These are phyloP conservation scores for Salmacisia buchloeana DNA, from an alignment of 1,284 basidiomycete genomes.

Conservation along the genomic window DNA sequence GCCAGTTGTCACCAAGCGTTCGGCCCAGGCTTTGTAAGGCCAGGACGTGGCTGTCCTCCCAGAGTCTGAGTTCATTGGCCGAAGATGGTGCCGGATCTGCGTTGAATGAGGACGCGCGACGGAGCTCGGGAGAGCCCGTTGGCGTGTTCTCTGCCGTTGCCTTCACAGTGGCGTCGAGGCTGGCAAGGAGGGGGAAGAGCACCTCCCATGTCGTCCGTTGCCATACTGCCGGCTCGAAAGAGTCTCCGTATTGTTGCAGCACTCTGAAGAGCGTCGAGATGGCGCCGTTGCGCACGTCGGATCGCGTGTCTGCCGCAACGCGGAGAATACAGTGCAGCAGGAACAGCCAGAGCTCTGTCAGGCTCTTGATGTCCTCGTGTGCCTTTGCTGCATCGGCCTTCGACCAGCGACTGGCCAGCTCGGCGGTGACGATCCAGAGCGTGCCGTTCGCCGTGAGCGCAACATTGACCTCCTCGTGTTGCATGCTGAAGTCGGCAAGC, in stretches of 20 bases:
- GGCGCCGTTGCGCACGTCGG: slow-evolving; percentile 83
- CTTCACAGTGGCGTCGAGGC: slow-evolving; percentile 54
- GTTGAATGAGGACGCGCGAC: slow-evolving; percentile 55
- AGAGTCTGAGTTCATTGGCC: slow-evolving; percentile 61
- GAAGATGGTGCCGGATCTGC: slow-evolving; percentile 72
- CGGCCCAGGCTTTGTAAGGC: slow-evolving; percentile 77
- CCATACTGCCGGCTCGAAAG: slow-evolving; percentile 75
- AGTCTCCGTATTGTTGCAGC: slow-evolving; percentile 83
- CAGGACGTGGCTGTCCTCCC: slow-evolving; percentile 82
- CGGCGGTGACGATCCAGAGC: slow-evolving; percentile 47
- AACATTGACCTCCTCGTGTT: slow-evolving; percentile 84
- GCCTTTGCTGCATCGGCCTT: slow-evolving; percentile 15
- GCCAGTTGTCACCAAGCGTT: slow-evolving; percentile 73
- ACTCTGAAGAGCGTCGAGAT: slow-evolving; percentile 92
- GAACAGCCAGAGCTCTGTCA: slow-evolving; percentile 67
- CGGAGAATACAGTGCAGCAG: slow-evolving; percentile 75
- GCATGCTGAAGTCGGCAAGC: slow-evolving; percentile 80
- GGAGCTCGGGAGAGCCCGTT: slow-evolving; percentile 8
- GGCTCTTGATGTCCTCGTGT: slow-evolving; percentile 7
- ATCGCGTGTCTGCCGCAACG: slow-evolving; percentile 71
- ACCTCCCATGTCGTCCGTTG: slow-evolving; percentile 59
- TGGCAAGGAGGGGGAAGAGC: slow-evolving; percentile 78
- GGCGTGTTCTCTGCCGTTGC: slow-evolving; percentile 44
- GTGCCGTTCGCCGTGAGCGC: slow-evolving; percentile 63
- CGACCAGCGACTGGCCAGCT: slow-evolving; percentile 27